These are phyloP conservation scores for Microsporum audouinii DNA, from an alignment of 2,329 filamentous ascomycete genomes.

Conservation along the genomic window DNA sequence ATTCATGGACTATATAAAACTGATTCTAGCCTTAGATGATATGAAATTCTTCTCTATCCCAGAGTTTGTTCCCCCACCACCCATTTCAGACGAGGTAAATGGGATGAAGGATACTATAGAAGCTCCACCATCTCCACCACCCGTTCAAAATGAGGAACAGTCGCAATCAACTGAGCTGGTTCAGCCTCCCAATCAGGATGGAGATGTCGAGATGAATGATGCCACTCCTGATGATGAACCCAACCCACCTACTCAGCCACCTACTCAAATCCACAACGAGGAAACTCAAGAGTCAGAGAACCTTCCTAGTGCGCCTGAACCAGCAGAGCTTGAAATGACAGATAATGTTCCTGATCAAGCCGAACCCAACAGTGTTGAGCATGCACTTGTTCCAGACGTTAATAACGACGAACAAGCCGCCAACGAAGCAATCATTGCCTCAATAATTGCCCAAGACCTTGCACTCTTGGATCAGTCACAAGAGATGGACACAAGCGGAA, in stretches of 20 bases:
- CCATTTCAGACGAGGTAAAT: neutral
- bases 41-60: neutral
- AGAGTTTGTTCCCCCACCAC: neutral
- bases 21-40: neutral
- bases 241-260: neutral
- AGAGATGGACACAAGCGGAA: slow-evolving; percentile 1
- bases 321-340: neutral
- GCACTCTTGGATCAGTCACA: slow-evolving; percentile 16
- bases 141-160: neutral
- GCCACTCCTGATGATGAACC: neutral
- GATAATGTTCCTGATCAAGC: neutral
- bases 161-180: neutral
- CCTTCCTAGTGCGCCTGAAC: neutral
- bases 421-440: slow-evolving; percentile 23
- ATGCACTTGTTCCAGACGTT: neutral
- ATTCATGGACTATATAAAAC: neutral
- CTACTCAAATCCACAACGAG: neutral
- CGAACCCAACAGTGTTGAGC: neutral
- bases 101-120: neutral
- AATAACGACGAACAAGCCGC: slow-evolving; percentile 11
- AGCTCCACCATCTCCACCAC: neutral
- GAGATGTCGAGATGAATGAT: slow-evolving; percentile 10
- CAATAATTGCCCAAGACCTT: slow-evolving; percentile 23
- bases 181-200: slow-evolving; percentile 12
- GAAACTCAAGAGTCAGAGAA: neutral